Conservation (phyloP, 2,329 filamentous ascomycete species). For the Diaporthe longicolla region DNA sequence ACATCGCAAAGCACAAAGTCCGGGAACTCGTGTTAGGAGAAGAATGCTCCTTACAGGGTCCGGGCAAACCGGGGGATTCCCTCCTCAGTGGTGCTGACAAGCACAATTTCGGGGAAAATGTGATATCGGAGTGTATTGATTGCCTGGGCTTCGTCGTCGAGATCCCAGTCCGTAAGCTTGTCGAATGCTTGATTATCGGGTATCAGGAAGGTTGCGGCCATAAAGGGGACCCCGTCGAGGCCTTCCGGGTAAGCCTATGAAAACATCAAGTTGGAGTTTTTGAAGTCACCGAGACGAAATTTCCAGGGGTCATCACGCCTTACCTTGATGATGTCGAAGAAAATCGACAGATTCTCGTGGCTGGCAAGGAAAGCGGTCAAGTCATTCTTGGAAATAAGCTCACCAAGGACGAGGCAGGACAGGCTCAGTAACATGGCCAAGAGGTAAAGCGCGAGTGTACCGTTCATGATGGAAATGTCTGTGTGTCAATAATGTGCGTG, state of each 20-base stretch:
- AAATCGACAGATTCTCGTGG: background rate
- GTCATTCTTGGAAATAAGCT: background rate
- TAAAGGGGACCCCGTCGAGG: conserved; percentile 59
- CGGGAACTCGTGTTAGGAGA: too few relatives aligned
- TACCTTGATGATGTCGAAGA: background rate
- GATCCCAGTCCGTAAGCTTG: conserved; percentile 59
- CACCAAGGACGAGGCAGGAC: background rate
- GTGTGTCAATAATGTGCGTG: background rate
- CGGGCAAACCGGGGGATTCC: conserved; percentile 57
- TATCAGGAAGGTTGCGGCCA: conserved; percentile 68
- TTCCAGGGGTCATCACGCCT: background rate
- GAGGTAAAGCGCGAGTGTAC: background rate
- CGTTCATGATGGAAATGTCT: background rate
- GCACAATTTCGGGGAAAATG: conserved; percentile 67
- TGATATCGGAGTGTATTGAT: conserved; percentile 73
- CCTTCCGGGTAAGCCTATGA: conserved; percentile 55
- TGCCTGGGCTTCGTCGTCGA: conserved; percentile 63
- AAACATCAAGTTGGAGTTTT: background rate
- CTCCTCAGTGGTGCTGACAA: conserved; percentile 48
- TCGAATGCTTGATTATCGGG: conserved; percentile 73
- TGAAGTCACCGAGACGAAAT: background rate
- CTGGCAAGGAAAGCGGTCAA: background rate
- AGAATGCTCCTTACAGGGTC: conserved; percentile 51
- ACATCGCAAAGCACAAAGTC: too few relatives aligned
- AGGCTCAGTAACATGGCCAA: background rate